These are phyloP conservation scores for Fennellomyces sp. DNA, from an alignment of 371 early-diverging fungal species.

Conservation along the genomic window DNA sequence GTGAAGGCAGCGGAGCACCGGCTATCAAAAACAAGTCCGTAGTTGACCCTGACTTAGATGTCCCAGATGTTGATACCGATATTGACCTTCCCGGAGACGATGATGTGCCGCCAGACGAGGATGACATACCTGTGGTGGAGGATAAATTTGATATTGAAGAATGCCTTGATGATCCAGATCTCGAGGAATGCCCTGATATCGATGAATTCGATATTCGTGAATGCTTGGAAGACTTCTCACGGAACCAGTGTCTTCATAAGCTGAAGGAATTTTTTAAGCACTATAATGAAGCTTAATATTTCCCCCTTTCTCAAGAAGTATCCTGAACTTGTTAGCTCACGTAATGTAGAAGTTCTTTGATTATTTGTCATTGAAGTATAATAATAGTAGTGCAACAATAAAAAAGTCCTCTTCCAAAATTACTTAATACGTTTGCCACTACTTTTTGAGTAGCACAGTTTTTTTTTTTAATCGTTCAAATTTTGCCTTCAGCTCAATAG, in stretches of 20 bases:
- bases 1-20: not conserved
- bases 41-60: not conserved
- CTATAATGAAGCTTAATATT: not conserved
- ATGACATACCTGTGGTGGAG: not conserved
- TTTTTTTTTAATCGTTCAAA: too few species aligned
- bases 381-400: too few species aligned
- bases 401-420: too few species aligned
- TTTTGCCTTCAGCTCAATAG: too few species aligned
- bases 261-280: not conserved
- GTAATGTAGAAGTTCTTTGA: too few species aligned
- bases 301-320: not conserved
- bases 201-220: not conserved
- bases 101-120: not conserved
- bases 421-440: too few species aligned
- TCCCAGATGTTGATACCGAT: not conserved
- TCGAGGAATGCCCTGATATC: not conserved
- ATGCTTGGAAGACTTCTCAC: not conserved
- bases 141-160: not conserved
- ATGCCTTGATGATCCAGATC: not conserved
- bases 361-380: too few species aligned
- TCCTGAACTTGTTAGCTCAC: too few species aligned
- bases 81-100: not conserved
- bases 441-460: too few species aligned
- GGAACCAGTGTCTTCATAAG: not conserved
- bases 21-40: not conserved